Evolutionary conservation across 2,329 filamentous ascomycete species (phyloP).

Genomic region (Colletotrichum graminicola): DNA sequence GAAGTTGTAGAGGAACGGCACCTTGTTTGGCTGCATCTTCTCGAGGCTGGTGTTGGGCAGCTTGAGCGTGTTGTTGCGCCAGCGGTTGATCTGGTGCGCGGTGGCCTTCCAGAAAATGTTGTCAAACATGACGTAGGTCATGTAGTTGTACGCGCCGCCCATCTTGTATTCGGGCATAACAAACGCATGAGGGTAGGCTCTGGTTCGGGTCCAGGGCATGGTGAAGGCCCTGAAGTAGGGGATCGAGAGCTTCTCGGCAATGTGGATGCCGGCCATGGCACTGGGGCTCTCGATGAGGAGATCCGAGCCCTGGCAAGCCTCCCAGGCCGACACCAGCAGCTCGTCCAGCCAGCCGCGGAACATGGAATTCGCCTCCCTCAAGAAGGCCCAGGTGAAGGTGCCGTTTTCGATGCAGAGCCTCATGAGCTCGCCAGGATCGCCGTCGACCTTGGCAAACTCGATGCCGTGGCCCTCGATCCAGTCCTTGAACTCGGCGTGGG

Average conservation of each 20-base stretch:
- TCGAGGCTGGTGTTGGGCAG: conserved; percentile 86
- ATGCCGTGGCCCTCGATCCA: conserved; percentile 97
- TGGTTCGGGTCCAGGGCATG: conserved; percentile 98
- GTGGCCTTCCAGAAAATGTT: conserved; percentile 97
- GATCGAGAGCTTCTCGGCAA: conserved; percentile 91
- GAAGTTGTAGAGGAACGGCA: conserved; percentile 99
- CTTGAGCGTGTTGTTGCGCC: conserved; percentile 84
- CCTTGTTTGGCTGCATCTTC: conserved; percentile 95
- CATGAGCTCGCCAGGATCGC: conserved; percentile 95
- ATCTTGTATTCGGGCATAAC: conserved; percentile 93
- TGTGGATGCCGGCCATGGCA: conserved; percentile 97
- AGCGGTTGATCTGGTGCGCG: conserved; percentile 89
- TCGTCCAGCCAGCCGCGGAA: conserved; percentile 97
- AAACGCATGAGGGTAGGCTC: conserved; percentile 97
- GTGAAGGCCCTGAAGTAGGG: conserved; percentile 98
- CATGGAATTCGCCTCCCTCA: conserved; percentile 86
- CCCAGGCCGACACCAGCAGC: conserved; percentile 83
- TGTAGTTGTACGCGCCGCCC: conserved; percentile 94
- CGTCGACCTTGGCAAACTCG: conserved; percentile 88
- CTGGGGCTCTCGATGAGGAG: conserved; percentile 95
- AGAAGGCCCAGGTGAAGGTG: conserved; percentile 93
- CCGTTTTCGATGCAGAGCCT: conserved; percentile 95
- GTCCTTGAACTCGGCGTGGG: conserved; percentile 87
- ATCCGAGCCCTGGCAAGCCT: conserved; percentile 87
- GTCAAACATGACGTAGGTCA: conserved; percentile 97